Conservation (phyloP, 1,284 basidiomycete genomes). For the Moniliella sp. region DNA sequence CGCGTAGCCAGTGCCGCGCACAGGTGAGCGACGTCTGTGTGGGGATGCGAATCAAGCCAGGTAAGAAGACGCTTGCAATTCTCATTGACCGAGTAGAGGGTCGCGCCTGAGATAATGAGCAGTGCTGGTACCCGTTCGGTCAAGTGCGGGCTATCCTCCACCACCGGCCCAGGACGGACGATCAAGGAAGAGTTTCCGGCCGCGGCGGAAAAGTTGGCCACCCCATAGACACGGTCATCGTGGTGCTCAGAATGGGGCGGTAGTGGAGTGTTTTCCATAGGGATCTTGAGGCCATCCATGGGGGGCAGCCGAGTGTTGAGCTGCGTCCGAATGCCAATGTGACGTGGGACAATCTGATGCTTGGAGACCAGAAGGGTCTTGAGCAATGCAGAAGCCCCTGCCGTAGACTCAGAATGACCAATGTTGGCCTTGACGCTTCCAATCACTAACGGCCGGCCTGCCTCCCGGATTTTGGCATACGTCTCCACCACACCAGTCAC, state of each 20-base stretch:
- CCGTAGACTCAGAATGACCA: conserved; percentile 11
- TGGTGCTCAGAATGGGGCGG: conserved; percentile 1
- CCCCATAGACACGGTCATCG: neutral
- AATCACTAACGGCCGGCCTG: conserved; percentile 5
- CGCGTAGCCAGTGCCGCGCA: conserved; percentile 2
- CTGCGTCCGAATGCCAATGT: conserved; percentile 11
- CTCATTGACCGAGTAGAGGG: conserved; percentile 7
- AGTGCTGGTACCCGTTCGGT: conserved; percentile 3
- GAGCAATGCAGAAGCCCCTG: conserved; percentile 11
- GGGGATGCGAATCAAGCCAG: conserved; percentile 5
- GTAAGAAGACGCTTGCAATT: conserved; percentile 6
- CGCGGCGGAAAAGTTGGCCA: conserved; percentile 14
- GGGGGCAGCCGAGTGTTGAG: conserved; percentile 11
- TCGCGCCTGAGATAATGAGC: conserved; percentile 7
- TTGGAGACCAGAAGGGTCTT: conserved; percentile 5
- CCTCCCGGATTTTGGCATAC: conserved; percentile 3
- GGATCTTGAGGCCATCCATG: conserved; percentile 8
- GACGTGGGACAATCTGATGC: conserved; percentile 6
- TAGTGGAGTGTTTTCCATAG: conserved; percentile 4
- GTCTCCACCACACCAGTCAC: conserved; percentile 9
- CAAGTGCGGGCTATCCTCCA: conserved; percentile 1
- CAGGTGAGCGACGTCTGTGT: conserved; percentile 2
- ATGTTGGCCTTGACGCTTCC: conserved; percentile 13
- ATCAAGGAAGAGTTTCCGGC: conserved; percentile 13
- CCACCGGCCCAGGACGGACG: no score